Evolutionary conservation across 257 asterid genomes (phyloP).

Genomic region (Solanum tarapatanum): DNA sequence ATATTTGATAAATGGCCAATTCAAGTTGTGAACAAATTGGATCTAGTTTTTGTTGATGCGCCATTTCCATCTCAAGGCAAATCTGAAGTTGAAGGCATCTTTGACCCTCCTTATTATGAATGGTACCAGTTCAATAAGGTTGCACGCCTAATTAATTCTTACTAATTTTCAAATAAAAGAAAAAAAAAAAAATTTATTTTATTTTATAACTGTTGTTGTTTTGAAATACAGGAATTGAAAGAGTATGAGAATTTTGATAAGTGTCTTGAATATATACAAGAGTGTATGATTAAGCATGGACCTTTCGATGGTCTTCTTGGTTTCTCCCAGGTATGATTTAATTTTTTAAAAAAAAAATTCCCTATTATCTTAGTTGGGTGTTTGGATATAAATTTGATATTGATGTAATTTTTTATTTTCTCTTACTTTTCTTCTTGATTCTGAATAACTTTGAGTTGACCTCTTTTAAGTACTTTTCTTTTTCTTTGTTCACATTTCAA

Average conservation of each 20-base stretch:
- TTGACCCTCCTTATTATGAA: slow-evolving; percentile 92
- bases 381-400: not conserved
- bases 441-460: not conserved
- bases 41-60: slow-evolving; percentile 77
- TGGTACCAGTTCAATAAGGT: slow-evolving; percentile 96
- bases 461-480: not conserved
- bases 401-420: not conserved
- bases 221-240: slow-evolving; percentile 45
- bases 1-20: slow-evolving; percentile 64
- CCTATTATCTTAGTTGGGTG: not conserved
- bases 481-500: not conserved
- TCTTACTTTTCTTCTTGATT: not conserved
- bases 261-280: slow-evolving; percentile 69
- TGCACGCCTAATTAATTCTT: not conserved
- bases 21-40: slow-evolving; percentile 47
- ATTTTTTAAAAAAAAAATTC: not conserved
- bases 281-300: slow-evolving; percentile 52
- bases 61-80: slow-evolving; percentile 65
- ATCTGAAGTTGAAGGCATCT: slow-evolving; percentile 83
- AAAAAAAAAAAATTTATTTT: not conserved
- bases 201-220: not conserved
- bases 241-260: slow-evolving; percentile 62
- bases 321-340: slow-evolving; percentile 63
- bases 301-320: slow-evolving; percentile 98
- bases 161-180: not conserved